Evolutionary conservation across 108 stramenopile genomes (phyloP).

Genomic region (Stephanodiscus triporus): DNA sequence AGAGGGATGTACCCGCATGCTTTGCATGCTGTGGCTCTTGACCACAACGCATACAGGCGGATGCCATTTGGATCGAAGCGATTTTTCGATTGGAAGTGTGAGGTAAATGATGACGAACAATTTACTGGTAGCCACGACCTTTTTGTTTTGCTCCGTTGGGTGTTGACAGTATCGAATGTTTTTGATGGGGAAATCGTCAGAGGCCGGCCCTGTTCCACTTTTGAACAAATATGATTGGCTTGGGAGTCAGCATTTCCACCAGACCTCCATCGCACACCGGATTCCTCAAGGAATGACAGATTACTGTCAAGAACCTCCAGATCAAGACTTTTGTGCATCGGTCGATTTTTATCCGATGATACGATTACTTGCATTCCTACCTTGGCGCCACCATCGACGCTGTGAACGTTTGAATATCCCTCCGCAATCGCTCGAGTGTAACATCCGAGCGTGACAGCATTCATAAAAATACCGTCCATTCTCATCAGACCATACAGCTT

Average conservation of each 20-base stretch:
- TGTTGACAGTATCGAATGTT: constrained; percentile 44
- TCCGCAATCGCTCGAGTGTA: constrained; percentile 88
- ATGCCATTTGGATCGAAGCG: constrained; percentile 14
- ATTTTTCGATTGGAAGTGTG: constrained; percentile 13
- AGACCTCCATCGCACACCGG: constrained; percentile 73
- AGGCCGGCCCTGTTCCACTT: constrained; percentile 12
- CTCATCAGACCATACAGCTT: constrained; percentile 81
- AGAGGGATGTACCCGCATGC: constrained; percentile 76
- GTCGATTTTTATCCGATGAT: constrained; percentile 11
- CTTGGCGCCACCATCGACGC: constrained; percentile 32
- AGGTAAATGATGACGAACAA: constrained; percentile 72
- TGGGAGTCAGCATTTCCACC: constrained; percentile 1
- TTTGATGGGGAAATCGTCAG: constrained; percentile 28
- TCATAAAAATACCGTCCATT: constrained; percentile 83
- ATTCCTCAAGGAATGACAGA: constrained; percentile 59
- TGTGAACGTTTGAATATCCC: constrained; percentile 71
- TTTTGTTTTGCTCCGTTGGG: constrained; percentile 34
- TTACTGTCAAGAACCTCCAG: constrained; percentile 64
- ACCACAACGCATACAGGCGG: constrained; percentile 77
- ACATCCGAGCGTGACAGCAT: constrained; percentile 86
- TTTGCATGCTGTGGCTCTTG: constrained; percentile 65
- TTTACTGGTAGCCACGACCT: constrained; percentile 70
- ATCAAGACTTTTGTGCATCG: constrained; percentile 16
- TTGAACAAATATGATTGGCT: too few relatives aligned
- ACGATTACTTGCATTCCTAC: constrained; percentile 33